Conservation (phyloP, 2,329 filamentous ascomycete species). For the Fusarium kyushuense region DNA sequence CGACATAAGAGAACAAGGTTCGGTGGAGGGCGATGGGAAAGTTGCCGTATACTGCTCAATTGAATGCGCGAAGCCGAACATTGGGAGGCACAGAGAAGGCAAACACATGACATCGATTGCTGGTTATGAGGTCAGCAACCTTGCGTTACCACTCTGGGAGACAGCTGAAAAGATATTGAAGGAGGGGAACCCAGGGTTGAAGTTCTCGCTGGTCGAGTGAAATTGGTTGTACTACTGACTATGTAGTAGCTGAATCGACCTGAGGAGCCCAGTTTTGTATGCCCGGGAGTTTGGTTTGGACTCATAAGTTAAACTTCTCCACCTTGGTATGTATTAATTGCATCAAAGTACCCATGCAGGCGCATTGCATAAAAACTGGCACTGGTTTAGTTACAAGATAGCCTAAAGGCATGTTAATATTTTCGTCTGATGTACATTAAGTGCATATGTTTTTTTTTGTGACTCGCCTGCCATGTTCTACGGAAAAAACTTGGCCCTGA, state of each 20-base stretch:
- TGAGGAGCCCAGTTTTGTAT: neutral
- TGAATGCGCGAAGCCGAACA: slow-evolving; percentile 57
- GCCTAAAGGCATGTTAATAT: too few relatives aligned
- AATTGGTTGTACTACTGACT: neutral
- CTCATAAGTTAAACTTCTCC: neutral
- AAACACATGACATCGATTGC: slow-evolving; percentile 46
- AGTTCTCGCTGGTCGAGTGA: slow-evolving; percentile 44
- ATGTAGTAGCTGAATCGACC: neutral
- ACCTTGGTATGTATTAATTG: neutral
- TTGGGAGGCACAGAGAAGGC: slow-evolving; percentile 55
- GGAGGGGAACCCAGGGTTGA: slow-evolving; percentile 51
- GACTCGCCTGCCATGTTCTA: too few relatives aligned
- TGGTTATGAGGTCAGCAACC: slow-evolving; percentile 37
- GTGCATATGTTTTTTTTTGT: too few relatives aligned
- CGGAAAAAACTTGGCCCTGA: neutral
- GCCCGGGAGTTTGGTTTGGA: neutral
- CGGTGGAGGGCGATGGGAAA: neutral
- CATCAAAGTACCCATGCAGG: neutral
- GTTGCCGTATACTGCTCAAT: slow-evolving; percentile 57
- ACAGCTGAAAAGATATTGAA: slow-evolving; percentile 48
- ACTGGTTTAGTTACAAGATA: too few relatives aligned
- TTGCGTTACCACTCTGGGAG: slow-evolving; percentile 43
- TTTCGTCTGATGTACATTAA: too few relatives aligned
- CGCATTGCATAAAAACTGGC: too few relatives aligned
- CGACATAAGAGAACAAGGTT: slow-evolving; percentile 7